These are phyloP conservation scores for Agarophyton chilense DNA, from an alignment of 23 red algal species.

Conservation along the genomic window DNA sequence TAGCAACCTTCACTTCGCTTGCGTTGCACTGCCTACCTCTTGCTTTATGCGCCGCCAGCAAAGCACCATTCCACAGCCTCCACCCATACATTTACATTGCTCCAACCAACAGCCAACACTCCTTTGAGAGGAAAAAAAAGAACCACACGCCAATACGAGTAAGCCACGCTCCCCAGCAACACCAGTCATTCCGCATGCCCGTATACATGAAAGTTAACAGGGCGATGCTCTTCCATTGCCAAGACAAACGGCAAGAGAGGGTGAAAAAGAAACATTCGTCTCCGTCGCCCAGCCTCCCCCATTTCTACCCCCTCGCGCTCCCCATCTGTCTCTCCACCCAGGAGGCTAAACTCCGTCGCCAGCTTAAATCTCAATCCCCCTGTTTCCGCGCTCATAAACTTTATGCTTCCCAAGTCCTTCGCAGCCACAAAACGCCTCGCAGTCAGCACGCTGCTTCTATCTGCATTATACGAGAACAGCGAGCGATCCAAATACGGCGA, in stretches of 20 bases:
- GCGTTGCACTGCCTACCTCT: too few species aligned
- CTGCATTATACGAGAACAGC: conserved; percentile 79
- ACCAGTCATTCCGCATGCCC: conserved; percentile 4
- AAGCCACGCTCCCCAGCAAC: background rate
- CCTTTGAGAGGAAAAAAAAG: too few species aligned
- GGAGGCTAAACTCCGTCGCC: conserved; percentile 9
- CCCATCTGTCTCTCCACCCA: background rate
- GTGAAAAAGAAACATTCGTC: conserved; percentile 78
- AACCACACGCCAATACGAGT: too few species aligned
- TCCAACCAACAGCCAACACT: too few species aligned
- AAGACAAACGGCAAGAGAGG: conserved; percentile 79
- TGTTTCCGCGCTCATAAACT: conserved; percentile 60
- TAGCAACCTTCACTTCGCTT: too few species aligned
- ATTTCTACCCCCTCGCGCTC: background rate
- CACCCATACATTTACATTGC: too few species aligned
- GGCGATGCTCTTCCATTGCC: conserved; percentile 36
- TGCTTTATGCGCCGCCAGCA: background rate
- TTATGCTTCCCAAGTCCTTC: conserved; percentile 51
- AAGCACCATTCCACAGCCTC: too few species aligned
- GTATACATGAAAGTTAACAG: conserved; percentile 75
- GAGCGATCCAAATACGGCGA: conserved; percentile 79
- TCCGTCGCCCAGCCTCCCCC: conserved; percentile 20
- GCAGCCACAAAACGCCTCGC: conserved; percentile 26
- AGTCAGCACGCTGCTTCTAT: conserved; percentile 57
- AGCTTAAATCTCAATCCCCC: conserved; percentile 64